Evolutionary conservation across 352 stramenopile species (phyloP).

Genomic region (Nannochloropsis limnetica): DNA sequence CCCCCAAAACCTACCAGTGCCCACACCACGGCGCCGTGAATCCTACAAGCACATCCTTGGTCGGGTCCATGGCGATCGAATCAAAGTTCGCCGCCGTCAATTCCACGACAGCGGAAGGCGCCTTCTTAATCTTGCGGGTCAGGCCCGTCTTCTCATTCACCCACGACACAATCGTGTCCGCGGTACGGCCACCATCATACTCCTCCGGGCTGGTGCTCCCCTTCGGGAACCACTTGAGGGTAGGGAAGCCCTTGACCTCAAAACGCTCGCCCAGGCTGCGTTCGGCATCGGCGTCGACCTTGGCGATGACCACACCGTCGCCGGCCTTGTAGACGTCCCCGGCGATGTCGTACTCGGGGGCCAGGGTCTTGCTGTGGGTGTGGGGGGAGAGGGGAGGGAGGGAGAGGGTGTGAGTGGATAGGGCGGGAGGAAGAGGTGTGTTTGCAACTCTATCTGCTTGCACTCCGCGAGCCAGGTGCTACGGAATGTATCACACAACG

Average conservation of each 20-base stretch:
- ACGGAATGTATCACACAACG: background rate
- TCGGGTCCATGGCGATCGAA: slow-evolving; percentile 65
- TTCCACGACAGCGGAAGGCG: slow-evolving; percentile 61
- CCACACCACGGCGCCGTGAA: slow-evolving; percentile 81
- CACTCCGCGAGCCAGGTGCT: background rate
- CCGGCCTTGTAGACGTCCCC: slow-evolving; percentile 47
- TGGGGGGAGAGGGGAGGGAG: background rate
- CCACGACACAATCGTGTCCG: slow-evolving; percentile 54
- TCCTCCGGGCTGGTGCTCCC: slow-evolving; percentile 66
- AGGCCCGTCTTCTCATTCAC: slow-evolving; percentile 54
- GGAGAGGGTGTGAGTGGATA: background rate
- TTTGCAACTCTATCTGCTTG: no score
- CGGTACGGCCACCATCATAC: slow-evolving; percentile 70
- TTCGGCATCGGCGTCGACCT: slow-evolving; percentile 75
- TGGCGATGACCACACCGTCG: slow-evolving; percentile 54
- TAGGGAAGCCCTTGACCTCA: slow-evolving; percentile 78
- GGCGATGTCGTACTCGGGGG: slow-evolving; percentile 54
- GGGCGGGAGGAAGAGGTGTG: background rate
- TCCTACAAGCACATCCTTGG: slow-evolving; percentile 71
- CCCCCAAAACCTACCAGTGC: slow-evolving; percentile 52
- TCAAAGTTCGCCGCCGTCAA: slow-evolving; percentile 72
- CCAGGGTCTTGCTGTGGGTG: slow-evolving; percentile 54
- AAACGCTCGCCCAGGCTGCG: slow-evolving; percentile 68
- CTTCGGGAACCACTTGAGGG: slow-evolving; percentile 77
- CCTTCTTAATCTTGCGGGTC: slow-evolving; percentile 42